Conservation (phyloP, 306 rosid species). For the Arachis stenosperma region DNA sequence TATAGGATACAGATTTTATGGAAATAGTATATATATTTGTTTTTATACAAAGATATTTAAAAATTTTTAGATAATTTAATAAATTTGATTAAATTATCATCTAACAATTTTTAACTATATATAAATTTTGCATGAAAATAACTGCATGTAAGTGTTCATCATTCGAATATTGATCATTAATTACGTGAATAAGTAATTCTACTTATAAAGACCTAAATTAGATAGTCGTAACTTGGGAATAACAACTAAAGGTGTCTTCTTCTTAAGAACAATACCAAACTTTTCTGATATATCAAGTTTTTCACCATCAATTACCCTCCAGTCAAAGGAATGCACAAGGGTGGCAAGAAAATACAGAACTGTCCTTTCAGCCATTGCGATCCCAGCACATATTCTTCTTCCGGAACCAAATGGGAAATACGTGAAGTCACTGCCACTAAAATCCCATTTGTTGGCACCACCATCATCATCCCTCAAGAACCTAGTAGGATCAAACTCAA, state of each 20-base stretch:
- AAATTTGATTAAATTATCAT: no score
- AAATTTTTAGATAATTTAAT: no score
- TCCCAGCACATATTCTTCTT: constrained; percentile 78
- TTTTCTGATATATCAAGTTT: constrained; percentile 52
- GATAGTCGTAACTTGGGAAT: constrained; percentile 59
- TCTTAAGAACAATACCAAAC: constrained; percentile 64
- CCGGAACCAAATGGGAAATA: constrained; percentile 84
- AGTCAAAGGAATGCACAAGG: constrained; percentile 66
- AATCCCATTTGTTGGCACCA: constrained; percentile 47
- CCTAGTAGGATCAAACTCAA: constrained; percentile 65
- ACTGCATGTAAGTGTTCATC: no score
- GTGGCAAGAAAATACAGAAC: constrained; percentile 64
- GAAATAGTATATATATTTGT: no score
- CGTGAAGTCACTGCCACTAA: constrained; percentile 58
- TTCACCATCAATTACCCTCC: constrained; percentile 55
- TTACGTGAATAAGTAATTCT: background rate
- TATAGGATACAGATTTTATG: no score
- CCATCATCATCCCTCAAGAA: constrained; percentile 40
- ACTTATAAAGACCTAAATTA: constrained; percentile 47
- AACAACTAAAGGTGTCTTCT: constrained; percentile 58
- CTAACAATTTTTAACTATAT: no score
- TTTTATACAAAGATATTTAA: no score
- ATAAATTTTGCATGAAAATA: no score
- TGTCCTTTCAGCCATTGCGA: constrained; percentile 77
- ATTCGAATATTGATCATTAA: no score